phyloP scores from a whole-genome alignment of 306 rosid genomes.

The Dalbergia cultrata region DNA sequence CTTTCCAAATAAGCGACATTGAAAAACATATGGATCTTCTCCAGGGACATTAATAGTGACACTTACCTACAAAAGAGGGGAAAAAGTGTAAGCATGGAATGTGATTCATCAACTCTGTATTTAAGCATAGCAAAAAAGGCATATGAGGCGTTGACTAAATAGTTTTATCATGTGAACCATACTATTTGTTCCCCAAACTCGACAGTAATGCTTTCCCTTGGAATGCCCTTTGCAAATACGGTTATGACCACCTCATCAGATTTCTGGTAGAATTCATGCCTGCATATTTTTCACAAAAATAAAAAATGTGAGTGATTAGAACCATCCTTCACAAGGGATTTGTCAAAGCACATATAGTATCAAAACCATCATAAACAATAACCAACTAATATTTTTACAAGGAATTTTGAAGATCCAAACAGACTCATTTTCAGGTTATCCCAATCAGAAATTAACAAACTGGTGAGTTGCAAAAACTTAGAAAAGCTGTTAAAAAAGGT shows the following conservation, averaged over 20 bases:
- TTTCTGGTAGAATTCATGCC: slow-evolving; percentile 89
- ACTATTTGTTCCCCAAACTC: slow-evolving; percentile 94
- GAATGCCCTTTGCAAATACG: slow-evolving; percentile 82
- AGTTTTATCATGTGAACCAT: slow-evolving; percentile 49
- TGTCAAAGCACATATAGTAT: neutral
- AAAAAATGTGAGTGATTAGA: slow-evolving; percentile 5
- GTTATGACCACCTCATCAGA: slow-evolving; percentile 80
- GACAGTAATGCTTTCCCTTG: slow-evolving; percentile 59
- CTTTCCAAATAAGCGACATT: slow-evolving; percentile 87
- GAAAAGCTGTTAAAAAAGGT: neutral
- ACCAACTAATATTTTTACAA: slow-evolving; percentile 4
- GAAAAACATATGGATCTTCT: slow-evolving; percentile 73
- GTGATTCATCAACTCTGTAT: slow-evolving; percentile 13
- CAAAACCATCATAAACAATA: slow-evolving; percentile 10
- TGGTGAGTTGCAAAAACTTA: neutral
- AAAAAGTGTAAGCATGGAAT: slow-evolving; percentile 24
- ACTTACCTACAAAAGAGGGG: slow-evolving; percentile 66
- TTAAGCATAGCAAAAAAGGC: slow-evolving; percentile 4
- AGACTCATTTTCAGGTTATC: neutral
- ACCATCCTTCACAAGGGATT: neutral
- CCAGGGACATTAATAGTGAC: slow-evolving; percentile 70
- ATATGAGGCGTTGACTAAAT: slow-evolving; percentile 11
- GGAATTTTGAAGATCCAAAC: neutral
- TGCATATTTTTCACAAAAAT: slow-evolving; percentile 48
- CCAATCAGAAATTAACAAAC: slow-evolving; percentile 5